Conservation (phyloP, 2,329 filamentous ascomycete species). For the Claviceps sp. region DNA sequence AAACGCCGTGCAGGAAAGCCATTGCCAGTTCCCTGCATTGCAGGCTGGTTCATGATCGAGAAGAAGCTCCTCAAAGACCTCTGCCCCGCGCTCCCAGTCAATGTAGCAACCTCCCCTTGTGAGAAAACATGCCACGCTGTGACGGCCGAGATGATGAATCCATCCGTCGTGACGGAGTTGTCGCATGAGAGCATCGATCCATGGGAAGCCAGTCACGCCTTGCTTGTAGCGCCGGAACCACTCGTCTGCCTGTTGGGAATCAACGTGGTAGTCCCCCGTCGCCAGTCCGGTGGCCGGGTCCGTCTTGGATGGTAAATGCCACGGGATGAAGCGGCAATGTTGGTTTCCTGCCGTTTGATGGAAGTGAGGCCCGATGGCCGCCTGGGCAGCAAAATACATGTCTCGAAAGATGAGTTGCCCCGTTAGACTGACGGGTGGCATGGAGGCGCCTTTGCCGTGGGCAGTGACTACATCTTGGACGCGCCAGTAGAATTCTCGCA, state of each 20-base stretch:
- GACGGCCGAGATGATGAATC: conserved; percentile 68
- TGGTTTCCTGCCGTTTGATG: conserved; percentile 51
- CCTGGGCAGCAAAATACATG: conserved; percentile 74
- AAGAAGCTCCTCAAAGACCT: conserved; percentile 65
- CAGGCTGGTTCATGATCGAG: conserved; percentile 64
- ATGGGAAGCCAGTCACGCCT: conserved; percentile 62
- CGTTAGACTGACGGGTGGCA: conserved; percentile 53
- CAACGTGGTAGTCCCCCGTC: conserved; percentile 50
- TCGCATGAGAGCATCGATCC: conserved; percentile 70
- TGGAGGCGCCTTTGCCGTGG: conserved; percentile 42
- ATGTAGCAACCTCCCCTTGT: conserved; percentile 68
- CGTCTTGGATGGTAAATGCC: conserved; percentile 56
- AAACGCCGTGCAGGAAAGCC: conserved; percentile 64
- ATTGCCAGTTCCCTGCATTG: conserved; percentile 68
- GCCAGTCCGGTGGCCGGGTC: conserved; percentile 29
- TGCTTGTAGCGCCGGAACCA: conserved; percentile 58
- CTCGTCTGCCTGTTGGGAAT: conserved; percentile 45
- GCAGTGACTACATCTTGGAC: conserved; percentile 47
- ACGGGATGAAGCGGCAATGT: conserved; percentile 61
- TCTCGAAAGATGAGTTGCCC: conserved; percentile 67
- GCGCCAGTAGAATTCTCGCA: conserved; percentile 60
- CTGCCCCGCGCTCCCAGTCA: conserved; percentile 64
- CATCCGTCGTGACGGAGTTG: conserved; percentile 59
- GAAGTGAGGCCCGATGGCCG: conserved; percentile 50
- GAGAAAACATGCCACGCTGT: conserved; percentile 70